These are phyloP conservation scores for Hirsutella thompsonii DNA, from an alignment of 2,329 filamentous ascomycete species.

Conservation along the genomic window DNA sequence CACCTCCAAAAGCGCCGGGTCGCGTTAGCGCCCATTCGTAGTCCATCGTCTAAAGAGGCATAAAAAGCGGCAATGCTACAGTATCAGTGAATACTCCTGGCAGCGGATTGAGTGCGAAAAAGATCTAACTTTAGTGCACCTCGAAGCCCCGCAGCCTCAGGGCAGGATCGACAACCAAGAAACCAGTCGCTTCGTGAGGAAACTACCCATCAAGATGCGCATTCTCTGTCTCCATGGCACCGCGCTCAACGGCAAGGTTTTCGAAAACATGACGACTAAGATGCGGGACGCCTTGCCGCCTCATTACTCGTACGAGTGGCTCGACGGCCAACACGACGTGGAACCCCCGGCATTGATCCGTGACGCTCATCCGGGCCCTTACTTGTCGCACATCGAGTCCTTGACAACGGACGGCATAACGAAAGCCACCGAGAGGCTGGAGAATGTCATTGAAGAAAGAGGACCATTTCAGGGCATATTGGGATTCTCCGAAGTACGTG, in stretches of 20 bases:
- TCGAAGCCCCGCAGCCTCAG: too few relatives aligned
- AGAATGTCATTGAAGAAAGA: not conserved
- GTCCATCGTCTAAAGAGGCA: too few relatives aligned
- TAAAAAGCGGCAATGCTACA: too few relatives aligned
- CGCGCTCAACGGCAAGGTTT: conserved; percentile 1
- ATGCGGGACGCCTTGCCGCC: not conserved
- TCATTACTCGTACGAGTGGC: conserved; percentile 1
- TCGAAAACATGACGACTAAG: not conserved
- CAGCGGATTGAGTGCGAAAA: too few relatives aligned
- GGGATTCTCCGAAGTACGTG: not conserved
- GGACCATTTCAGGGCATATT: conserved; percentile 1
- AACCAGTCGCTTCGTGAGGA: too few relatives aligned
- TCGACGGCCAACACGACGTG: not conserved
- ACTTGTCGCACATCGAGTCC: not conserved
- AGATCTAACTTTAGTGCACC: too few relatives aligned
- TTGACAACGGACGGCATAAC: not conserved
- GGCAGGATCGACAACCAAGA: too few relatives aligned
- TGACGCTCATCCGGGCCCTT: not conserved
- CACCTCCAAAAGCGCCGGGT: too few relatives aligned
- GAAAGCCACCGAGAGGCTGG: not conserved
- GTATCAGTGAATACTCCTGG: too few relatives aligned
- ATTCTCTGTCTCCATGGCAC: conserved; percentile 1
- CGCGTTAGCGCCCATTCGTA: too few relatives aligned
- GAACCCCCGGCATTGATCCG: not conserved
- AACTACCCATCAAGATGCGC: not conserved